These are phyloP conservation scores for Fusarium sp. DNA, from an alignment of 2,329 filamentous ascomycete species.

Conservation along the genomic window DNA sequence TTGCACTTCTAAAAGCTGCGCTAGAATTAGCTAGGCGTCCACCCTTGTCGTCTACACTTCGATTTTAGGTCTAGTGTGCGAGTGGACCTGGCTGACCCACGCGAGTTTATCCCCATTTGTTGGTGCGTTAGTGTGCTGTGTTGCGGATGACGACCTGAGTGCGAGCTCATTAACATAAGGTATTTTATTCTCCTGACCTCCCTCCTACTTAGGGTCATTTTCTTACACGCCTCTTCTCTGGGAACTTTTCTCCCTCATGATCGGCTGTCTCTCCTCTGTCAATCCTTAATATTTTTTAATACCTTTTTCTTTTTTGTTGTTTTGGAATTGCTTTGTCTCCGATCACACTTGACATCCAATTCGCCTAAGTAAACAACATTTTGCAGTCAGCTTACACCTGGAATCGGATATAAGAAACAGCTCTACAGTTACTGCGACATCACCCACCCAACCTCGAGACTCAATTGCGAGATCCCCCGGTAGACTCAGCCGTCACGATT, in stretches of 20 bases:
- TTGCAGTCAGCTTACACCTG: neutral
- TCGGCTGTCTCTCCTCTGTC: conserved; percentile 36
- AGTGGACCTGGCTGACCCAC: conserved; percentile 22
- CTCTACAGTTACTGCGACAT: conserved; percentile 14
- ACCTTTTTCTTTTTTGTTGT: conserved; percentile 18
- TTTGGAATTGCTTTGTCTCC: conserved; percentile 14
- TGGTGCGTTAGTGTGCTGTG: neutral
- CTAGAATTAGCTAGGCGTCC: conserved; percentile 30
- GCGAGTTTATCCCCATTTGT: conserved; percentile 44
- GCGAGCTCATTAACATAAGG: conserved; percentile 22
- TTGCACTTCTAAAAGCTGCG: conserved; percentile 27
- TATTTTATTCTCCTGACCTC: conserved; percentile 38
- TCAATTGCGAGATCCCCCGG: conserved; percentile 37
- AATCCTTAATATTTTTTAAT: conserved; percentile 44
- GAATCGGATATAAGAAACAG: conserved; percentile 12
- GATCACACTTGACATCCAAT: conserved; percentile 9
- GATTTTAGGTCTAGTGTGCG: conserved; percentile 33
- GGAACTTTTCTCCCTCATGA: conserved; percentile 9
- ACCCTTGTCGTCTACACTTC: conserved; percentile 35
- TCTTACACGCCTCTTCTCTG: conserved; percentile 25
- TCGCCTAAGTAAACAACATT: conserved; percentile 7
- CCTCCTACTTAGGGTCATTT: conserved; percentile 19
- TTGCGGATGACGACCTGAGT: conserved; percentile 27
- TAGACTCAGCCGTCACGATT: conserved; percentile 27
- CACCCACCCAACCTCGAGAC: conserved; percentile 9